These are phyloP conservation scores for Phaeotremella skinneri DNA, from an alignment of 768 basidiomycete genomes.

Conservation along the genomic window DNA sequence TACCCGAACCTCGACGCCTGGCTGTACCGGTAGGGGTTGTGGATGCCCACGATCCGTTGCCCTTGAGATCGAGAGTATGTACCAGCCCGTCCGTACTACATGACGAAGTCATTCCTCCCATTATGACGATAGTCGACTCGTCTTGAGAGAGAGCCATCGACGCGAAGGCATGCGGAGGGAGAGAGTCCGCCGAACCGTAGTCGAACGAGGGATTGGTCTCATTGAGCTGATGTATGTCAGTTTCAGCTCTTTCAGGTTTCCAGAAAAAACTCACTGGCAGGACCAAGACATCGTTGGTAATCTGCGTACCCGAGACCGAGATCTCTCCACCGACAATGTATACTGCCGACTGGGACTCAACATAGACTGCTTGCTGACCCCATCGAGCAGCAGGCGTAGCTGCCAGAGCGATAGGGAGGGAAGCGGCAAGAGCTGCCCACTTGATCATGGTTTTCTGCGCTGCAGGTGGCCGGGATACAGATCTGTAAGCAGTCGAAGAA, in stretches of 20 bases:
- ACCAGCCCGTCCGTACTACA: slow-evolving; percentile 35
- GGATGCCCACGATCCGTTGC: slow-evolving; percentile 26
- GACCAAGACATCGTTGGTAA: slow-evolving; percentile 50
- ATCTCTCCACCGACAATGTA: slow-evolving; percentile 50
- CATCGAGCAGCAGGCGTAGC: slow-evolving; percentile 44
- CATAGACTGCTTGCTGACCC: slow-evolving; percentile 50
- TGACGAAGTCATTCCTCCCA: slow-evolving; percentile 49
- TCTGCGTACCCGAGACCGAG: slow-evolving; percentile 22
- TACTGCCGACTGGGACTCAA: slow-evolving; percentile 40
- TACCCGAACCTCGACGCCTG: slow-evolving; percentile 40
- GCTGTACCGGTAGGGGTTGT: slow-evolving; percentile 28
- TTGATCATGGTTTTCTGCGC: background rate
- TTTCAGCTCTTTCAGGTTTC: background rate
- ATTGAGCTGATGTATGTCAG: slow-evolving; percentile 30
- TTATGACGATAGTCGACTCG: slow-evolving; percentile 27
- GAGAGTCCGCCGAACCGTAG: slow-evolving; percentile 27
- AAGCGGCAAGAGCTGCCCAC: slow-evolving; percentile 12
- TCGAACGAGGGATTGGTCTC: slow-evolving; percentile 37
- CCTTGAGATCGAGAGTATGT: slow-evolving; percentile 36
- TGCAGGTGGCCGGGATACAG: background rate
- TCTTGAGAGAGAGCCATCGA: slow-evolving; percentile 28
- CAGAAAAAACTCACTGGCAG: slow-evolving; percentile 30
- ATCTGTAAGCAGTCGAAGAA: background rate
- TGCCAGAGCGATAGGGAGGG: slow-evolving; percentile 23
- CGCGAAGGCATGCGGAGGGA: slow-evolving; percentile 49